Conservation (phyloP, 1,284 basidiomycete species). For the Vanrija sp. region DNA sequence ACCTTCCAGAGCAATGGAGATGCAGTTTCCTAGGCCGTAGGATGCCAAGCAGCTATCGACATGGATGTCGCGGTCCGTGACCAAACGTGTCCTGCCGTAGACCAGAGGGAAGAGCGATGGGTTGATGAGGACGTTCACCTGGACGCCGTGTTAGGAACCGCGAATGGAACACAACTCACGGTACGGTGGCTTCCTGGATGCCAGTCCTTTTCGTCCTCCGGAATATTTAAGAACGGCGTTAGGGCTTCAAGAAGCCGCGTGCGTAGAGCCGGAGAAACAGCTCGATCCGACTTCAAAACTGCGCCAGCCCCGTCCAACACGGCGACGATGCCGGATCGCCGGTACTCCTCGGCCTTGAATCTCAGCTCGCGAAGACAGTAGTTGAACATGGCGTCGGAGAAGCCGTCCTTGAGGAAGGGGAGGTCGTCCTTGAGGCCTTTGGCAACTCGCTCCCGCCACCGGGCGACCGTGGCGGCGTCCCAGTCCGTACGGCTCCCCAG, state of each 20-base stretch:
- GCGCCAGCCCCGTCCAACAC: constrained; percentile 2
- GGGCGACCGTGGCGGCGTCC: neutral
- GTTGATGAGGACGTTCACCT: constrained; percentile 10
- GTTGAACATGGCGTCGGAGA: constrained; percentile 6
- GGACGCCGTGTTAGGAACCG: too few relatives aligned
- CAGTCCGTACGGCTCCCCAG: too few relatives aligned
- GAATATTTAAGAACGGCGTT: neutral
- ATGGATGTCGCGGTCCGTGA: neutral
- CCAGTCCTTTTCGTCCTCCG: constrained; percentile 3
- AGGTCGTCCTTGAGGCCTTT: neutral
- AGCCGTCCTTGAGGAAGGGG: neutral
- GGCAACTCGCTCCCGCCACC: too few relatives aligned
- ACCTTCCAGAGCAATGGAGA: neutral
- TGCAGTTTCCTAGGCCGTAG: neutral
- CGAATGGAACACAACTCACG: neutral
- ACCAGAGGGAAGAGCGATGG: constrained; percentile 13
- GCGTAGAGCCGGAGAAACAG: neutral
- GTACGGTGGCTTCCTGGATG: constrained; percentile 2
- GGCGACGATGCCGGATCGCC: neutral
- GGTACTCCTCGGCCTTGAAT: neutral
- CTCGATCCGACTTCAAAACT: constrained; percentile 2
- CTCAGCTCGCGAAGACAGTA: constrained; percentile 3
- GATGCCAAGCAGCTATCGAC: neutral
- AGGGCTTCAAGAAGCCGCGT: neutral
- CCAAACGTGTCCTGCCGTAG: constrained; percentile 11